These are phyloP conservation scores for Ramalina peruviana DNA, from an alignment of 495 filamentous ascomycete genomes.

Conservation along the genomic window DNA sequence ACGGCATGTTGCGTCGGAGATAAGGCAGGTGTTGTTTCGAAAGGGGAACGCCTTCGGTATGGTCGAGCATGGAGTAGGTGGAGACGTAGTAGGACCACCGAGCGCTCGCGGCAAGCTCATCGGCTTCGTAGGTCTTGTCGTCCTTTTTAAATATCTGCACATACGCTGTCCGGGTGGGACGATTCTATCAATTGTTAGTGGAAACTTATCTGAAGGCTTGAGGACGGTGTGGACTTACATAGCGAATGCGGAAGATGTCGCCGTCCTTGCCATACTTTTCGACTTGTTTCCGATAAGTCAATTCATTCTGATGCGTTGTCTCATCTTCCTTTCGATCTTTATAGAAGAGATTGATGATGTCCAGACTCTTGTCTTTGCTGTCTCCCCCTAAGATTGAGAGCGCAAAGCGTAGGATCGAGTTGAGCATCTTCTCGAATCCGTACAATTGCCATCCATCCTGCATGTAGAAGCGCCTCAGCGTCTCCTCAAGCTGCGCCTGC, in stretches of 20 bases:
- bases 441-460: constrained; percentile 82
- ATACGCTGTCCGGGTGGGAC: constrained; percentile 41
- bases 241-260: constrained; percentile 77
- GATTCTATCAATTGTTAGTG: constrained; percentile 28
- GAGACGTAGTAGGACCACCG: constrained; percentile 90
- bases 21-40: constrained; percentile 49
- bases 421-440: constrained; percentile 72
- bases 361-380: constrained; percentile 77
- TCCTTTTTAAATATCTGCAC: constrained; percentile 64
- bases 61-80: constrained; percentile 73
- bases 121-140: constrained; percentile 62
- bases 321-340: constrained; percentile 64
- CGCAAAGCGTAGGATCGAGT: constrained; percentile 59
- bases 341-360: constrained; percentile 71
- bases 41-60: constrained; percentile 69
- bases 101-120: constrained; percentile 40
- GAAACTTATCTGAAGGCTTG: neutral
- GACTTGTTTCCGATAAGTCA: constrained; percentile 73
- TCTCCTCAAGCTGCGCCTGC: constrained; percentile 68
- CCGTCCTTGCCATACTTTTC: constrained; percentile 77
- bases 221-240: constrained; percentile 43
- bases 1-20: constrained; percentile 59
- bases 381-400: constrained; percentile 64
- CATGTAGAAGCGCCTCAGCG: constrained; percentile 76
- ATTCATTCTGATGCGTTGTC: constrained; percentile 72